Base-by-base conservation (phyloP, 129 eudicot genomes). In the Glebionis coronaria region DNA sequence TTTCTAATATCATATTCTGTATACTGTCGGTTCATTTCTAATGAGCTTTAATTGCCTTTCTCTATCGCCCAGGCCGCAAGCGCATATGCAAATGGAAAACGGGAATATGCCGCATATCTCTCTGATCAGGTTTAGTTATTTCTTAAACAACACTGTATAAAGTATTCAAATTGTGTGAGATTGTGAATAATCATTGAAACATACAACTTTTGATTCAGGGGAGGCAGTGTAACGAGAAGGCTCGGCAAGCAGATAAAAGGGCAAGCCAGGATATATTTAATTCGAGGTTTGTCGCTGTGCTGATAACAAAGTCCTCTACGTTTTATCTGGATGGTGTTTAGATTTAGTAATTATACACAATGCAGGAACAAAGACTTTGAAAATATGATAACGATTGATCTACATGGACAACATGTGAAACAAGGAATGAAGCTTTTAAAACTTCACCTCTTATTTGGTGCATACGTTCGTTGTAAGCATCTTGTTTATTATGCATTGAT, bases 341-440 rank as follows among this genome's bases (percentile, higher is more conserved):
- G 56, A 25, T 73, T 42, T 44, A 53, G 63, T 71, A 68, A 42
- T 38, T 57, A 3, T 57, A 21, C 50, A 52, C 31, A 75, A 54
- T 84, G 78, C 92, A 94, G 99, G 80, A 94, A 94, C 88, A 84
- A 89, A 78, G 47, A 51, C 64, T 70, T 86, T 42, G 95, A 87
- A 72, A 94, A 94, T 69, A 52, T 81, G 78, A 80, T 94, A 73
- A 89, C 99, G 5, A 87, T 94, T 23, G 99, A 94, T 85, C 82
- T 94, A 65, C 99, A 94, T 63, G 99, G 99, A 58, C 99, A 94
- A 72, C 99, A 94, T 52, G 89, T 94, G 72, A 94, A 94, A 82
- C 97, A 76, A 73, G 99, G 93, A 16, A 87, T 94, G 95, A 87
- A 81, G 74, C 83, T 94, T 63, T 72, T 94, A 53, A 94, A 94